Evolutionary conservation across 176 grass and related monocot species (phyloP).

Genomic region (Triticum urartu): DNA sequence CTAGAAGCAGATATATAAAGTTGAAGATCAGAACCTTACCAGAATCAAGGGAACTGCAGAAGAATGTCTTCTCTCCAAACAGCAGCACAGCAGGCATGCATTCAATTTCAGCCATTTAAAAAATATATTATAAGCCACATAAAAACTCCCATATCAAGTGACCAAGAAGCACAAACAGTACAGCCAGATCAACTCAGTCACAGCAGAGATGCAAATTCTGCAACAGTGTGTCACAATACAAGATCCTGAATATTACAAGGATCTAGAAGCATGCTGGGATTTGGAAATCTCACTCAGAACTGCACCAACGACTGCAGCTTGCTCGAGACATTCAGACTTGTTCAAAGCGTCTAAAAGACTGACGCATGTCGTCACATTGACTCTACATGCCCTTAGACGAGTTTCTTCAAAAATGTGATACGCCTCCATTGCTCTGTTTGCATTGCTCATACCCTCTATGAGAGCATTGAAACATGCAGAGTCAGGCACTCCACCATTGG

Average conservation of each 20-base stretch:
- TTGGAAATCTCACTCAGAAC: slow-evolving; percentile 97
- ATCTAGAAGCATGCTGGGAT: slow-evolving; percentile 79
- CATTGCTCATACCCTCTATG: slow-evolving; percentile 98
- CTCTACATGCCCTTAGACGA: slow-evolving; percentile 62
- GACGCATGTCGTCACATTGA: slow-evolving; percentile 81
- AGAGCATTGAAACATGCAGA: slow-evolving; percentile 79
- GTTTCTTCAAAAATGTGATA: slow-evolving; percentile 90
- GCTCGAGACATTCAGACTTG: slow-evolving; percentile 77
- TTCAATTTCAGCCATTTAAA: not conserved
- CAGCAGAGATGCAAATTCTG: not conserved
- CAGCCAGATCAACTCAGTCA: slow-evolving; percentile 6
- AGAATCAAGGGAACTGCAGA: not conserved
- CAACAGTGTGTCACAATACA: not conserved
- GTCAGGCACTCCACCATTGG: slow-evolving; percentile 74
- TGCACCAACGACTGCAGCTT: slow-evolving; percentile 87
- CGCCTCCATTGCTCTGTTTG: slow-evolving; percentile 72
- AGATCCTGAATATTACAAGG: slow-evolving; percentile 45
- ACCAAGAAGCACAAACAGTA: not conserved
- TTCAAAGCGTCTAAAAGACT: slow-evolving; percentile 89
- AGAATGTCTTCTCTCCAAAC: not conserved
- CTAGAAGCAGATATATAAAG: not conserved
- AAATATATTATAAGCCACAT: not conserved
- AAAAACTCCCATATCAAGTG: not conserved
- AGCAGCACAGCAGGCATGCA: not conserved
- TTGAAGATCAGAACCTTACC: not conserved